A percentile compares a stretch with the other conserved stretches of the same genome.
Conservation (phyloP, 2,329 filamentous ascomycete species). For the Tolypocladium sp. region DNA sequence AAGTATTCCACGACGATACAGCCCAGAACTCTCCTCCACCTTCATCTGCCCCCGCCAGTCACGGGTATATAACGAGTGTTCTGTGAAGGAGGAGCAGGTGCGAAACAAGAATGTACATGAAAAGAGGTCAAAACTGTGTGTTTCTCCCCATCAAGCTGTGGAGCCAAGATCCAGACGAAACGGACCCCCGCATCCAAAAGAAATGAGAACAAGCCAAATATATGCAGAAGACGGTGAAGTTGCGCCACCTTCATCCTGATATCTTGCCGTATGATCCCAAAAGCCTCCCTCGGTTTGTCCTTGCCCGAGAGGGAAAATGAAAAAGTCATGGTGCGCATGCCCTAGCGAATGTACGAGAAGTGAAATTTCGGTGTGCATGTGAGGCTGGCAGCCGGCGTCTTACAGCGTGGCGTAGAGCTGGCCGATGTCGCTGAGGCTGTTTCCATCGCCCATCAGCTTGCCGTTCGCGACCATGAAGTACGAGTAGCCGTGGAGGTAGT, state of each 20-base stretch:
- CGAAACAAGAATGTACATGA: not conserved
- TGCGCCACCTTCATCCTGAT: not conserved
- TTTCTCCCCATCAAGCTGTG: not conserved
- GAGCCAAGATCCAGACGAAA: not conserved
- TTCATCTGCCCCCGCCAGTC: not conserved
- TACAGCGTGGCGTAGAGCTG: slow-evolving; percentile 36
- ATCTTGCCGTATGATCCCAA: not conserved
- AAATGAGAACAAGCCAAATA: slow-evolving; percentile 11
- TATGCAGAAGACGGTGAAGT: slow-evolving; percentile 16
- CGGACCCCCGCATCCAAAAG: not conserved
- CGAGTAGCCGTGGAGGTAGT: slow-evolving; percentile 45
- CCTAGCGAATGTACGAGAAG: slow-evolving; percentile 29
- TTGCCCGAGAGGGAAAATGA: not conserved
- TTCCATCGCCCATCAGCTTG: slow-evolving; percentile 10
- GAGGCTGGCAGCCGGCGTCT: slow-evolving; percentile 1
- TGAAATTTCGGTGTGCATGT: slow-evolving; percentile 9
- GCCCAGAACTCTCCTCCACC: slow-evolving; percentile 2
- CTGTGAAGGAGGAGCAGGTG: not conserved
- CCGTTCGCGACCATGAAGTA: slow-evolving; percentile 41
- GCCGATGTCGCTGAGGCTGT: slow-evolving; percentile 37
- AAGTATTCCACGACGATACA: not conserved
- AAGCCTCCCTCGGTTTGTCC: not conserved
- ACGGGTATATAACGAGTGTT: not conserved
- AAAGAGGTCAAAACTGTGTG: not conserved
- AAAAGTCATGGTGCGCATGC: slow-evolving; percentile 12